A percentile compares a stretch with the other conserved stretches of the same genome.
phyloP scores from a whole-genome alignment of 169 alveolate genomes.

The Neospora caninum region DNA sequence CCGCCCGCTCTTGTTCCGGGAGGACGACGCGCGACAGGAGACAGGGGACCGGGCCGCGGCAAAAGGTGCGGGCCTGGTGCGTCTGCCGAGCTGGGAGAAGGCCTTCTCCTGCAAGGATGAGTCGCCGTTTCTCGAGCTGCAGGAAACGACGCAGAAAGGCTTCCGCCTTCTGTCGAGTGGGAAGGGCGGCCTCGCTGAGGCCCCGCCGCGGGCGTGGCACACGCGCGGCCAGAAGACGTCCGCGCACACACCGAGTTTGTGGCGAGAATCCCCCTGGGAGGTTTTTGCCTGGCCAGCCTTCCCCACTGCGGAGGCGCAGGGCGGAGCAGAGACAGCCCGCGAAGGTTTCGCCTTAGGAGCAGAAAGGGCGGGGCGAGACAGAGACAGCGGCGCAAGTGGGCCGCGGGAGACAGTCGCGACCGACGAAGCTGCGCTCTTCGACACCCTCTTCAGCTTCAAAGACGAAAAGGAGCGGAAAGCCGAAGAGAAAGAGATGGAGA shows the following conservation, averaged over 20 bases:
- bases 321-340: neutral
- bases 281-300: neutral
- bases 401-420: too few species aligned
- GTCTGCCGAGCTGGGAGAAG: conserved; percentile 2
- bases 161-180: neutral
- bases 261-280: too few species aligned
- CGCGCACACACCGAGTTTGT: neutral
- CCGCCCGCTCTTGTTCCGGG: neutral
- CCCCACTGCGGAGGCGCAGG: neutral
- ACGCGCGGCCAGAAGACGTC: neutral
- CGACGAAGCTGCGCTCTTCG: neutral
- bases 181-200: neutral
- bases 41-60: neutral
- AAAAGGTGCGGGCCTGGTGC: neutral
- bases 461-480: neutral
- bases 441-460: neutral
- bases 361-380: too few species aligned
- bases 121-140: neutral
- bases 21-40: neutral
- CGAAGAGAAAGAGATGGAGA: neutral
- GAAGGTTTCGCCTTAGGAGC: too few species aligned
- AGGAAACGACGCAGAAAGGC: neutral
- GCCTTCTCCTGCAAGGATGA: neutral
- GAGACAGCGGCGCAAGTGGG: too few species aligned
- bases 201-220: neutral